Conservation (phyloP, 1,284 basidiomycete species). For the Leccinum pseudoinsigne region DNA sequence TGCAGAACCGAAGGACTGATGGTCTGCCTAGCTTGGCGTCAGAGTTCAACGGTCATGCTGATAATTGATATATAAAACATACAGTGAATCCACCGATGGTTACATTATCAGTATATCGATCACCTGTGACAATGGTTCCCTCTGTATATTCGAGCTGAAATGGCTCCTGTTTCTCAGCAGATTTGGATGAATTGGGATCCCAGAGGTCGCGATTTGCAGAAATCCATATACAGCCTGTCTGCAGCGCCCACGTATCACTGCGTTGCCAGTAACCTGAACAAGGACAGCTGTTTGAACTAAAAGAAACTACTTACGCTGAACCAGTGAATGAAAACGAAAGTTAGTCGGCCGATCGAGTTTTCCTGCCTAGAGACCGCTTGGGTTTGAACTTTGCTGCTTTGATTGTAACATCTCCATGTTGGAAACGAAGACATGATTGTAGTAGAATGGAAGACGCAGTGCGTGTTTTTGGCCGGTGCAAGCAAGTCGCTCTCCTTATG, state of each 20-base stretch:
- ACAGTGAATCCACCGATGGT: not conserved
- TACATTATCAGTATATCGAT: not conserved
- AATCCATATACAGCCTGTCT: not conserved
- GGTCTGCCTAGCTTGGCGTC: not conserved
- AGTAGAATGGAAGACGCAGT: too few species aligned
- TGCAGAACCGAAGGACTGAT: not conserved
- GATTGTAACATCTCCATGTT: too few species aligned
- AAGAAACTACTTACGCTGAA: not conserved
- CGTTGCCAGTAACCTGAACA: not conserved
- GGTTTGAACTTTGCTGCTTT: not conserved
- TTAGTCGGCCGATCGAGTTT: not conserved
- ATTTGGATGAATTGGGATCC: not conserved
- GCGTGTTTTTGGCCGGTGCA: too few species aligned
- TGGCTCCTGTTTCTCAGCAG: fast-evolving
- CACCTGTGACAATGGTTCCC: not conserved
- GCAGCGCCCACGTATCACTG: not conserved
- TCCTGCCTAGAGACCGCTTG: not conserved
- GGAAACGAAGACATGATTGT: too few species aligned
- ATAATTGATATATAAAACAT: not conserved
- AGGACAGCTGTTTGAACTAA: not conserved
- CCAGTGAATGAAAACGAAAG: not conserved
- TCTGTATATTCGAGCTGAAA: not conserved
- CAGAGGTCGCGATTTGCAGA: not conserved
- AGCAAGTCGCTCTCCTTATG: too few species aligned
- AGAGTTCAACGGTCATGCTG: not conserved